phyloP scores from a whole-genome alignment of 768 basidiomycete genomes.

The Tricholoma hemisulphureum region DNA sequence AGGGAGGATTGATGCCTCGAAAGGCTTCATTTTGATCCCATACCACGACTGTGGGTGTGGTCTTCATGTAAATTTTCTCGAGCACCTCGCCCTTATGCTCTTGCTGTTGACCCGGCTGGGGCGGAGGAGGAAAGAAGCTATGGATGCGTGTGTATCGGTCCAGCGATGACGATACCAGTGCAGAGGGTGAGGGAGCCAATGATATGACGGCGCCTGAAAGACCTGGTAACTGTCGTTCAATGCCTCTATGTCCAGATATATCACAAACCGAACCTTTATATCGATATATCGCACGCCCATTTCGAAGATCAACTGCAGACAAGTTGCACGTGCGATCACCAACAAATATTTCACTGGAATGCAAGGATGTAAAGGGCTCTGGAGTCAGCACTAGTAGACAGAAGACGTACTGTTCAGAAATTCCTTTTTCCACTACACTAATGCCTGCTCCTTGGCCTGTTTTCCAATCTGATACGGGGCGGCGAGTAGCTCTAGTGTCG shows the following conservation, averaged over 20 bases:
- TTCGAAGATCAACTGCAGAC: constrained; percentile 67
- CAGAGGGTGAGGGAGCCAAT: constrained; percentile 51
- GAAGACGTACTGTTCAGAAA: constrained; percentile 58
- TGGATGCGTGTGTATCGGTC: constrained; percentile 76
- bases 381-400: not conserved
- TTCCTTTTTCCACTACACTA: constrained; percentile 54
- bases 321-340: constrained; percentile 65
- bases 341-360: constrained; percentile 63
- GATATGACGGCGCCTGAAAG: constrained; percentile 70
- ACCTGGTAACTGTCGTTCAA: constrained; percentile 37
- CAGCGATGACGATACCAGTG: constrained; percentile 59
- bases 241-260: not conserved
- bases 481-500: constrained; percentile 67
- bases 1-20: constrained; percentile 9
- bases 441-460: constrained; percentile 64
- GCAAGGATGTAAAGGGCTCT: constrained; percentile 4
- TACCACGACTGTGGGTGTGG: constrained; percentile 57
- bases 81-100: constrained; percentile 59
- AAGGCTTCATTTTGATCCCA: constrained; percentile 49
- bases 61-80: constrained; percentile 63
- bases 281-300: constrained; percentile 58
- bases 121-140: constrained; percentile 55
- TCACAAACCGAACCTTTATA: constrained; percentile 54
- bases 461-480: constrained; percentile 69
- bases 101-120: constrained; percentile 45